Evolutionary conservation across 805 yeast genomes (phyloP), one percentile per base, ranked within the genome.

Genomic region (Hanseniaspora meyeri): DNA sequence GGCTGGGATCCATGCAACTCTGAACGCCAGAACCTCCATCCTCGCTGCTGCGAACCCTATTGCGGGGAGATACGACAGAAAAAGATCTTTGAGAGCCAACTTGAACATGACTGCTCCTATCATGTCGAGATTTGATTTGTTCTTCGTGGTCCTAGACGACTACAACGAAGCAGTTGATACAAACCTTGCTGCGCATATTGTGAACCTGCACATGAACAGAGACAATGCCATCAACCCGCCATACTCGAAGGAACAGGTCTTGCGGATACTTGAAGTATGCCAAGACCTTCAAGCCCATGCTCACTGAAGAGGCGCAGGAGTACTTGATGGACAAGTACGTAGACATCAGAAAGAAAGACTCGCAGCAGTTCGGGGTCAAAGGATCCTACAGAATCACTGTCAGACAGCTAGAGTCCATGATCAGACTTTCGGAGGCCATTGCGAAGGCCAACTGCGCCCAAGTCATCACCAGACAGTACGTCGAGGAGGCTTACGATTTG

Each of bases 1-100:
- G 69, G 98, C 98, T 0, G 98, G 98, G 66, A 93, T 93, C 61
- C 97, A 93, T 66, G 97, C 98, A 1, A 93, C 98, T 0, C 74
- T 93, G 64, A 93, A 93, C 68, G 98, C 98, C 1, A 79, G 98
- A 65, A 88, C 98, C 0, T 88, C 97, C 0, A 93, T 93, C 63
- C 72, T 93, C 51, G 98, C 98, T 0, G 97, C 98, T n/a, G 98
- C 98, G 0, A 93, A 93, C 68, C 98, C 98, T 24, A 81, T 93
- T 57, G 95, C 89, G n/a, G 98, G 98, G 52, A 76, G 98, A 64
- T 93, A 93, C 69, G 91, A 93, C 70, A 78, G 96, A 57, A 89
- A 87, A 66, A 68, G 82, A 50, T 86, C 95, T 1, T 75, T 93
- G 59, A 76, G 95, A 60, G 82, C 95, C 50, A 93, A 93, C 66